A percentile compares a stretch with the other conserved stretches of the same genome.
Conservation (phyloP, 192 early-diverging fungal species). For the Entomortierella lignicola region DNA sequence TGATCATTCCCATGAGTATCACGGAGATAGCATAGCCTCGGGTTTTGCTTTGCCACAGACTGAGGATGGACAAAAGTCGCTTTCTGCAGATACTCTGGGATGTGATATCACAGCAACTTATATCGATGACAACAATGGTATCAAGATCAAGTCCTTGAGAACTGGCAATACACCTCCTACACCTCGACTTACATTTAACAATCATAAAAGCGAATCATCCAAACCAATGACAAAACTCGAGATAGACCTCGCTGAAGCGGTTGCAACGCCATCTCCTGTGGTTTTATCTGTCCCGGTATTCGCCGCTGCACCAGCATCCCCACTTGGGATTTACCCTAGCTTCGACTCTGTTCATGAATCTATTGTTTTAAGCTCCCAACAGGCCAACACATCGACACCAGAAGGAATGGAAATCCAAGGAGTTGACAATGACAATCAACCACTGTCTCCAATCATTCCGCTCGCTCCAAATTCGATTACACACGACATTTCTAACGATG, state of each 20-base stretch:
- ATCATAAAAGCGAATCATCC: not conserved
- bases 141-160: too few relatives aligned
- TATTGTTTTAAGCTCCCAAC: not conserved
- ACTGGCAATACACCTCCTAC: too few relatives aligned
- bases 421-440: too few relatives aligned
- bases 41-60: not conserved
- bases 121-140: too few relatives aligned
- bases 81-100: constrained; percentile 15
- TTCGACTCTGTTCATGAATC: constrained; percentile 19
- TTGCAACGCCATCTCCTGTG: constrained; percentile 7
- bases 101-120: not conserved
- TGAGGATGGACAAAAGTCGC: not conserved
- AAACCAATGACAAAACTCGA: not conserved
- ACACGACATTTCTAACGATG: too few relatives aligned
- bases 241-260: constrained; percentile 17
- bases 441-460: too few relatives aligned
- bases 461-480: too few relatives aligned
- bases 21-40: not conserved
- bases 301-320: not conserved
- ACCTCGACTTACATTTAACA: not conserved
- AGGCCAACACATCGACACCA: not conserved
- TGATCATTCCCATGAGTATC: constrained; percentile 1
- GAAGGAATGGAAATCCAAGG: not conserved
- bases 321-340: constrained; percentile 17
- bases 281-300: not conserved